phyloP scores from a whole-genome alignment of 441 rosid genomes.

The Corymbia citriodora region DNA sequence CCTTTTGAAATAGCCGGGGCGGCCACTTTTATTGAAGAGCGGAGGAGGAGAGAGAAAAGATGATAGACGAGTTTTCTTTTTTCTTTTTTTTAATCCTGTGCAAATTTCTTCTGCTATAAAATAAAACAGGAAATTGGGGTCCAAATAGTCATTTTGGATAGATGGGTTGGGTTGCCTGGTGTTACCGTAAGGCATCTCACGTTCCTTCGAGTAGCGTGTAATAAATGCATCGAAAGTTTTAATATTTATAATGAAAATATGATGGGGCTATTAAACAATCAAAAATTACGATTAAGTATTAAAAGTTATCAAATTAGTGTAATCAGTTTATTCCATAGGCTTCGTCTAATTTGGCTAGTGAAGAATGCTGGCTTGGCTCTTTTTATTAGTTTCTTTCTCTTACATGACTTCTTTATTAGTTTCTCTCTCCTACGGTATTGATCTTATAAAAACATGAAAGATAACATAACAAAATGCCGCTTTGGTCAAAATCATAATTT shows the following conservation, averaged over 20 bases:
- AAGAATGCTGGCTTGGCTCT: neutral
- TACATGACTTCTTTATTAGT: neutral
- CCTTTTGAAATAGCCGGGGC: neutral
- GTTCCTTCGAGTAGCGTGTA: too few relatives aligned
- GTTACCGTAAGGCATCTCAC: neutral
- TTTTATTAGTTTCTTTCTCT: too few relatives aligned
- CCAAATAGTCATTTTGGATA: neutral
- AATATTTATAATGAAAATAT: neutral
- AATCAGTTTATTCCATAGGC: neutral
- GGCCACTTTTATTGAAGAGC: neutral
- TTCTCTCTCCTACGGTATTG: neutral
- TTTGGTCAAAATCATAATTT: neutral
- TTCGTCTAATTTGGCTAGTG: neutral
- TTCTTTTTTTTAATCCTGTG: neutral
- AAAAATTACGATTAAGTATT: neutral
- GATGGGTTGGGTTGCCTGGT: too few relatives aligned
- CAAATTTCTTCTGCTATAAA: neutral
- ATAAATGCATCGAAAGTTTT: neutral
- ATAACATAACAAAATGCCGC: neutral
- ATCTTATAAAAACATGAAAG: neutral
- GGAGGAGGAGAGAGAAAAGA: neutral
- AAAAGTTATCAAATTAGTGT: neutral
- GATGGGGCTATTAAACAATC: rapidly evolving
- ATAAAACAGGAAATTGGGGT: neutral
- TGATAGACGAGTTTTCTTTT: neutral